Base-by-base conservation (phyloP, 164 flowering plant genomes). In the Akebia trifoliata region DNA sequence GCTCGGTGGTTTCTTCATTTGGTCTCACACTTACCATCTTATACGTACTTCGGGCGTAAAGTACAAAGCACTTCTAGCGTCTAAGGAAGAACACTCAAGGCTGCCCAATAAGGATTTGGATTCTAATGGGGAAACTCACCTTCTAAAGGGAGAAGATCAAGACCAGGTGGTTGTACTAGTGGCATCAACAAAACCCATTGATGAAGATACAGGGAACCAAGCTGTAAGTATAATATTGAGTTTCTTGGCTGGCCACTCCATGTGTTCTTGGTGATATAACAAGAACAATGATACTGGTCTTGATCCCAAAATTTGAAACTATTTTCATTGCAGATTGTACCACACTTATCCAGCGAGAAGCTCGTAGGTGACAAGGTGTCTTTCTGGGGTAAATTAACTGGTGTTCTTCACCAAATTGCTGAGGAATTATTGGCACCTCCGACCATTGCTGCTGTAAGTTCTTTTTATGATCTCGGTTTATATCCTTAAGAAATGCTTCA, bases 1-100 rank as follows among this genome's bases (percentile, higher is more conserved):
- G 99, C 79, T 90, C 46, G 97, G 97, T 1, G 85, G 90, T 31
- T 77, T 90, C 77, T 93, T 31, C 87, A 86, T 90, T 43, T 93
- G 99, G 99, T 79, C 99, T 14, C 70, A 80, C 63, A 78, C 86
- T 32, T 90, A 75, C 74, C 86, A 90, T 29, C 72, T 90, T 32
- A 50, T 93, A 35, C 63, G 71, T 72, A 59, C 66, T 29, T 78
- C 93, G 0, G 55, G 84, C 1, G 25, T 40, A 7, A 61, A 48
- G 40, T 67, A 61, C 47, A 67, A 68, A 54, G 78, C 72, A 36
- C 57, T 71, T 40, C 54, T 59, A 69, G 75, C 51, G 30, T 60
- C 60, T 0, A 59, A 59, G 11, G 73, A 64, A 14, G 47, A 63
- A 25, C 31, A 39, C 17, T 24, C 45, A 29, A 75, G 71, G 50